Evolutionary conservation across 2,329 filamentous ascomycete genomes (phyloP), one percentile per base, ranked within the genome.

Genomic region (Pseudonectria buxi): DNA sequence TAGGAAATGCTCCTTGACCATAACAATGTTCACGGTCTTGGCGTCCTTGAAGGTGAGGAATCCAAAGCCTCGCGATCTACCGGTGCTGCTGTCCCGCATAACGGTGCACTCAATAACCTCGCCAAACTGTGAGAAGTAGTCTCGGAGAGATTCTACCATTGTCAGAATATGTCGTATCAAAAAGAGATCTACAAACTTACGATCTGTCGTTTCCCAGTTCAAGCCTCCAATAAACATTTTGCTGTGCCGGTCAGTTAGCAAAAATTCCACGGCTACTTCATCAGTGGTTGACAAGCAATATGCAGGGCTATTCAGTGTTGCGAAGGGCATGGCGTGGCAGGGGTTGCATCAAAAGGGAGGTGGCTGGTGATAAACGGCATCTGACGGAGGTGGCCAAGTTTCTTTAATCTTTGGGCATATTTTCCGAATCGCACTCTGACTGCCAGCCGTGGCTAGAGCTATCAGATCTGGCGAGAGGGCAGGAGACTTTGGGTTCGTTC

Each of bases 151-250:
- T 71, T 98, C 92, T 98, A 57, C 30, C 35, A 26, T 31, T 15
- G 41, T 45, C 39, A 50, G 43, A 34, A 24, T 26, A 22, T 24
- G 24, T 28, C 26, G 14, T 13, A 18, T 13, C 15, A 9, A 5
- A 5, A 26, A 18, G 24, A 29, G 28, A 10, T 28, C 24, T 31
- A 24, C 28, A 26, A 29, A 67, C 88, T 74, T 80, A 96, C 90
- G 81, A 68, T 96, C 90, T 37, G 92, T 96, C 12, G 92, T 98
- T 65, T 98, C 92, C 92, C 92, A 98, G 59, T 98, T 98, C 36
- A 98, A 69, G 27, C 92, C 92, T 54, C 92, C 92, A 64, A 98
- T 98, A 55, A 98, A 98, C 92, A 98, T 98, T 71, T 98, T 98
- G 56, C 92, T 98, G 67, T 55, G 29, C 30, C 26, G 31, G 36